Conservation (phyloP, 2,329 filamentous ascomycete genomes). For the Aspergillus sp. region DNA sequence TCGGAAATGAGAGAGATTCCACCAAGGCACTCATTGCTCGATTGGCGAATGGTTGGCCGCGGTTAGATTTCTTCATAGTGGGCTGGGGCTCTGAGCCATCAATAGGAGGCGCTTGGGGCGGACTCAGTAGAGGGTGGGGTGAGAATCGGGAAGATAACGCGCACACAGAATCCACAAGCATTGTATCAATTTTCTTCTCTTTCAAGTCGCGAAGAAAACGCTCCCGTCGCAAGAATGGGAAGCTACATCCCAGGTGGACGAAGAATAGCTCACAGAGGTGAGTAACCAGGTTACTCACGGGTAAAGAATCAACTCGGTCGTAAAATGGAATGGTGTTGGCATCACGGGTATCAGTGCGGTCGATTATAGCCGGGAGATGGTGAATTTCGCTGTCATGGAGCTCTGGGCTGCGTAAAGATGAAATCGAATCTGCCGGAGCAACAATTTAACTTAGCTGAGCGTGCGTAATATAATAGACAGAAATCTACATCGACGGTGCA, state of each 20-base stretch:
- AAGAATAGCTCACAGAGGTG: constrained; percentile 81
- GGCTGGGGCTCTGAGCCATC: constrained; percentile 34
- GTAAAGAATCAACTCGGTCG: constrained; percentile 67
- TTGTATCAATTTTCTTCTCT: constrained; percentile 78
- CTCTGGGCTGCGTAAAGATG: constrained; percentile 37
- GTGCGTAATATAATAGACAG: not conserved
- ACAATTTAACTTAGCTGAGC: not conserved
- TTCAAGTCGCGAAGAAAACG: constrained; percentile 73
- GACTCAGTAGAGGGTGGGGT: constrained; percentile 53
- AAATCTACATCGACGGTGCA: no score
- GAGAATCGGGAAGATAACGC: constrained; percentile 81
- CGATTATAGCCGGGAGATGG: constrained; percentile 19
- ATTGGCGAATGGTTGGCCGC: constrained; percentile 75
- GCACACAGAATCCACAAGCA: constrained; percentile 83
- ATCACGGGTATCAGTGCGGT: constrained; percentile 31
- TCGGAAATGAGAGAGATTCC: constrained; percentile 79
- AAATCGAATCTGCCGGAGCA: constrained; percentile 33
- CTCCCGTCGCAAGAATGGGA: constrained; percentile 73
- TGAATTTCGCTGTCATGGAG: constrained; percentile 20
- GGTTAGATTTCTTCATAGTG: constrained; percentile 57
- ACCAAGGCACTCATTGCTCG: constrained; percentile 80
- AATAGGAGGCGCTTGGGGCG: constrained; percentile 53
- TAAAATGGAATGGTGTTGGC: constrained; percentile 65
- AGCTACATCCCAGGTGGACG: constrained; percentile 77
- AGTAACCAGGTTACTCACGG: constrained; percentile 73